A percentile compares a stretch with the other conserved stretches of the same genome.
These are phyloP conservation scores for Lactarius trivialis DNA, from an alignment of 768 basidiomycete species.

Conservation along the genomic window DNA sequence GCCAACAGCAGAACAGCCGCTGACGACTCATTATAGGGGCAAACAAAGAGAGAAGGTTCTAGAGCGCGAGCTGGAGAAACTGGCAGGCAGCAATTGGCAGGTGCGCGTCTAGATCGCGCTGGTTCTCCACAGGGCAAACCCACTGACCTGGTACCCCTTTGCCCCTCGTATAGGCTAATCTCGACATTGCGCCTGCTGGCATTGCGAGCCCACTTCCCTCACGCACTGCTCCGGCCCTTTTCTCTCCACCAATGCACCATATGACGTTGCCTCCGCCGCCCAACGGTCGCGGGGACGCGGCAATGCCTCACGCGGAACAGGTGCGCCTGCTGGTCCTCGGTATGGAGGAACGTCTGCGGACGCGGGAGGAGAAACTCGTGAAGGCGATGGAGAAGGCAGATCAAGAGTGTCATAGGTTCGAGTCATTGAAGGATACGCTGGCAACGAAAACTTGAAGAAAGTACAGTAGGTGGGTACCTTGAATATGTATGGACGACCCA, in stretches of 20 bases:
- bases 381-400: conserved; percentile 59
- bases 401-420: conserved; percentile 48
- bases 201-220: conserved; percentile 28
- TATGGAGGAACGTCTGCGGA: conserved; percentile 66
- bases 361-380: conserved; percentile 52
- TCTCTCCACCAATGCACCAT: conserved; percentile 24
- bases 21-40: conserved; percentile 30
- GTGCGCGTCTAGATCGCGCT: conserved; percentile 33
- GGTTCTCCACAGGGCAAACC: background rate
- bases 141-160: conserved; percentile 2
- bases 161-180: conserved; percentile 30
- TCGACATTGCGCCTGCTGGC: conserved; percentile 33
- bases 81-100: conserved; percentile 83
- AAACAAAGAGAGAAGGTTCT: conserved; percentile 71
- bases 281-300: conserved; percentile 31
- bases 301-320: conserved; percentile 59
- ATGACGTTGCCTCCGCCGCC: background rate
- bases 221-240: conserved; percentile 28
- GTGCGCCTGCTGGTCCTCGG: conserved; percentile 62
- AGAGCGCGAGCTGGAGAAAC: conserved; percentile 60
- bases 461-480: too few relatives aligned
- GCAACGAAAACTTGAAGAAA: conserved; percentile 8
- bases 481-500: background rate
- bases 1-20: background rate
- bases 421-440: conserved; percentile 34